A percentile compares a stretch with the other conserved stretches of the same genome.
These are phyloP conservation scores for Colletotrichum chrysophilum DNA, from an alignment of 2,329 filamentous ascomycete genomes.

Conservation along the genomic window DNA sequence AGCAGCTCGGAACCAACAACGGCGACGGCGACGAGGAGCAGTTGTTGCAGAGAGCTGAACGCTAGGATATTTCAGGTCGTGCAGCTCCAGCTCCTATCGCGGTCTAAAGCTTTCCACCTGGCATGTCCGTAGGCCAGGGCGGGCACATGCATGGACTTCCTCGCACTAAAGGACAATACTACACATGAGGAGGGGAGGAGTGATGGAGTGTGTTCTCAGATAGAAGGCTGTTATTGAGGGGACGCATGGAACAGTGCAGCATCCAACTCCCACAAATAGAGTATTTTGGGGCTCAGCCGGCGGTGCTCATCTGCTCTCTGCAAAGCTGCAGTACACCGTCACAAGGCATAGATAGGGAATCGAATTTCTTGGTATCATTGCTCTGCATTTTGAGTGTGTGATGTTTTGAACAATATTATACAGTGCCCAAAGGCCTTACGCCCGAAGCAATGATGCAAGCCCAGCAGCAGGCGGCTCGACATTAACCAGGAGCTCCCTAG, in stretches of 20 bases:
- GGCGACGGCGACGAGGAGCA: not conserved
- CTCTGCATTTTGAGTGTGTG: not conserved
- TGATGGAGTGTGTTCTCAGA: not conserved
- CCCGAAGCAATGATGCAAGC: conserved; percentile 44
- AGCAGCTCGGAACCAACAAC: not conserved
- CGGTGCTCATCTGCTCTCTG: not conserved
- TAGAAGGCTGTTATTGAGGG: not conserved
- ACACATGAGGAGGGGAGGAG: not conserved
- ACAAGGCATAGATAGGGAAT: not conserved
- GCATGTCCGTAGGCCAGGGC: not conserved
- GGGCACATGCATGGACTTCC: not conserved
- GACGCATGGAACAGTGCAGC: not conserved
- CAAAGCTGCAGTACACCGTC: not conserved
- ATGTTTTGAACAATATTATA: not conserved
- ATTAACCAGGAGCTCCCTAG: conserved; percentile 58
- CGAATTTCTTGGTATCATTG: not conserved
- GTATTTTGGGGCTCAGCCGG: not conserved
- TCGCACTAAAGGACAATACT: no score
- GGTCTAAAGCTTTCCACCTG: not conserved
- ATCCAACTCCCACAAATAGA: not conserved
- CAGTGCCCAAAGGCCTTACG: conserved; percentile 30
- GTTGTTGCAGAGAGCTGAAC: not conserved
- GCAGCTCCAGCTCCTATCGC: not conserved
- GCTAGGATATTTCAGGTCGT: not conserved
- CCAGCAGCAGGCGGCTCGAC: conserved; percentile 40